Percentiles rank a stretch among this genome's conserved stretches.
These are phyloP conservation scores for Lachnellula arida DNA, from an alignment of 2,329 filamentous ascomycete genomes.

Conservation along the genomic window DNA sequence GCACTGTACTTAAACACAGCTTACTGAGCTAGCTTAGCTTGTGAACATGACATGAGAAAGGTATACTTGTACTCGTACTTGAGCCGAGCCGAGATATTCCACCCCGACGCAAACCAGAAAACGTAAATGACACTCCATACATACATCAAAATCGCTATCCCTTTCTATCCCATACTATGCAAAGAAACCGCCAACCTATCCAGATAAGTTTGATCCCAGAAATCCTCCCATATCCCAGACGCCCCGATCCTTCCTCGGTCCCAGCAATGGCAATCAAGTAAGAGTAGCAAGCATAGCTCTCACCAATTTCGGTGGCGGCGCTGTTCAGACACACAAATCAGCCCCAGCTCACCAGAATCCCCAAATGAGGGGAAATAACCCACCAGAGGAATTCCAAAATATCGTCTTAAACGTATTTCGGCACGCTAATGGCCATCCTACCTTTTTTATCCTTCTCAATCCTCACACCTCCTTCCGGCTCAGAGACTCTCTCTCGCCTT, in stretches of 20 bases:
- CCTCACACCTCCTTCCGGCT: conserved; percentile 55
- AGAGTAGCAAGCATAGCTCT: conserved; percentile 68
- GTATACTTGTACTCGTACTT: too few species aligned
- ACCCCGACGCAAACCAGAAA: too few species aligned
- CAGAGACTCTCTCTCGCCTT: conserved; percentile 47
- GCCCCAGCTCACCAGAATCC: conserved; percentile 15
- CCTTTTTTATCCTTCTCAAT: conserved; percentile 92
- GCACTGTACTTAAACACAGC: too few species aligned
- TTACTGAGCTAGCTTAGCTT: too few species aligned
- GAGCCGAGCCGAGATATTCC: too few species aligned
- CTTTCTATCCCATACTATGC: not conserved
- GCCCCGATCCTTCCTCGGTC: not conserved
- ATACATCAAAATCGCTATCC: not conserved
- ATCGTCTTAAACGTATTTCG: conserved; percentile 53
- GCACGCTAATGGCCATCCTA: conserved; percentile 85
- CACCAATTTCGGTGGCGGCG: conserved; percentile 58
- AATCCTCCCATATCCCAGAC: not conserved
- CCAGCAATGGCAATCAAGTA: conserved; percentile 42
- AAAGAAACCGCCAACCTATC: not conserved
- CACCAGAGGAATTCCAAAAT: conserved; percentile 24
- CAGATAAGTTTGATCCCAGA: not conserved
- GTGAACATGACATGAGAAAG: too few species aligned
- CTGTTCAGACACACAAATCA: conserved; percentile 38
- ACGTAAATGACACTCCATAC: too few species aligned
- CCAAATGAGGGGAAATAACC: conserved; percentile 17